phyloP scores from a whole-genome alignment of 345 rosid species.

The Schrenkiella parvula region DNA sequence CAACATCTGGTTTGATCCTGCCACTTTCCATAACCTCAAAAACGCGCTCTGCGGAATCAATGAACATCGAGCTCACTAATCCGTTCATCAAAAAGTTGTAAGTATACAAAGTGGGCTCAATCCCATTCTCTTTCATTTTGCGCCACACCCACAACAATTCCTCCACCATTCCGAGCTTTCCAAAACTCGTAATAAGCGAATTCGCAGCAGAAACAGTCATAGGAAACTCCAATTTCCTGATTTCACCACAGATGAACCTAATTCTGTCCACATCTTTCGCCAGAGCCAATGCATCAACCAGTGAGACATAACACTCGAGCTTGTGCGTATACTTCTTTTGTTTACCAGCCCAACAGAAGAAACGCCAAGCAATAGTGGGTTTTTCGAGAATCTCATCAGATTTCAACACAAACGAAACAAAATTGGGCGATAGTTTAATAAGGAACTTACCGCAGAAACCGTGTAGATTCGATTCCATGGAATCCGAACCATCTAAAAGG shows the following conservation, averaged over 20 bases:
- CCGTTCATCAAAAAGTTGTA: conserved; percentile 75
- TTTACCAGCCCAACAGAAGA: conserved; percentile 67
- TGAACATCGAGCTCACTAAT: conserved; percentile 58
- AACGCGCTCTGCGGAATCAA: conserved; percentile 72
- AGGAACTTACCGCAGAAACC: conserved; percentile 55
- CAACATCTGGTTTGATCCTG: conserved; percentile 58
- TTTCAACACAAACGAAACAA: conserved; percentile 55
- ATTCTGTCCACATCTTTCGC: conserved; percentile 48
- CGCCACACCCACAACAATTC: conserved; percentile 94
- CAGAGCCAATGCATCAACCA: conserved; percentile 55
- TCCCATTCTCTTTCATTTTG: conserved; percentile 73
- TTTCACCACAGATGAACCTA: conserved; percentile 41
- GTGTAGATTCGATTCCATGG: conserved; percentile 64
- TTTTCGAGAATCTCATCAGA: conserved; percentile 46
- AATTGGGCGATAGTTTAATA: conserved; percentile 62
- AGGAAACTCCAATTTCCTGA: conserved; percentile 42
- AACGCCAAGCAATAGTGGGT: conserved; percentile 51
- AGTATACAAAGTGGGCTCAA: conserved; percentile 73
- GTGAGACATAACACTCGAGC: conserved; percentile 62
- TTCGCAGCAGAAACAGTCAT: conserved; percentile 54
- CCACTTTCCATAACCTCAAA: conserved; percentile 80
- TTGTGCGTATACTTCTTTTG: conserved; percentile 69
- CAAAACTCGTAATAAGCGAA: conserved; percentile 73
- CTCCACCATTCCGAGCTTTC: conserved; percentile 87
- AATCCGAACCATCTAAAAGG: conserved; percentile 60